These are phyloP conservation scores for Cardamine occulta DNA, from an alignment of 345 rosid genomes.

Conservation along the genomic window DNA sequence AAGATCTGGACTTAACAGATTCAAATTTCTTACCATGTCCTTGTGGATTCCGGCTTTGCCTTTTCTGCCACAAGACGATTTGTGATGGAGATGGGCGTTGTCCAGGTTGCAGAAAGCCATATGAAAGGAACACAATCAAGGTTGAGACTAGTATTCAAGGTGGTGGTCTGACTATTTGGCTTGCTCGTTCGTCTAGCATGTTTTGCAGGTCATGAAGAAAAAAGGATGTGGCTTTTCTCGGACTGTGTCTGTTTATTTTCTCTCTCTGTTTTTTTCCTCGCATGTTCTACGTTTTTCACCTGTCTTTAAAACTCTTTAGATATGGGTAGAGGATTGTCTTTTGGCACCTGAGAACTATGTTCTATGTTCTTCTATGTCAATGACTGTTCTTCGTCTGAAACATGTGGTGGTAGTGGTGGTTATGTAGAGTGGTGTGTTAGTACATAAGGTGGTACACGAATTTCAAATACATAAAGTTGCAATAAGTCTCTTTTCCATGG, in stretches of 20 bases:
- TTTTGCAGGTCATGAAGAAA: constrained; percentile 67
- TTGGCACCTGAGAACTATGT: constrained; percentile 56
- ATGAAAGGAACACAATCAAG: constrained; percentile 55
- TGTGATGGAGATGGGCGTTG: constrained; percentile 92
- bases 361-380: constrained; percentile 55
- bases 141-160: constrained; percentile 60
- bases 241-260: constrained; percentile 50
- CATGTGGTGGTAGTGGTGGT: constrained; percentile 51
- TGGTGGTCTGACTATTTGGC: constrained; percentile 60
- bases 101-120: constrained; percentile 92
- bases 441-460: constrained; percentile 76
- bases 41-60: constrained; percentile 90
- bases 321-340: constrained; percentile 60
- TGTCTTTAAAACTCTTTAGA: constrained; percentile 51
- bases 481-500: constrained; percentile 37
- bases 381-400: constrained; percentile 62
- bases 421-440: constrained; percentile 78
- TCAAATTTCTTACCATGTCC: constrained; percentile 80
- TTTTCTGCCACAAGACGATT: constrained; percentile 95
- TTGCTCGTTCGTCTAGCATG: constrained; percentile 88
- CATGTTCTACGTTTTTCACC: constrained; percentile 43
- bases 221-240: constrained; percentile 38
- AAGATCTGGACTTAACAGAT: constrained; percentile 87
- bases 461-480: constrained; percentile 57
- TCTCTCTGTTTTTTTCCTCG: constrained; percentile 27